phyloP scores from a whole-genome alignment of 768 basidiomycete genomes.

The Leucocoprinus birnbaumii region DNA sequence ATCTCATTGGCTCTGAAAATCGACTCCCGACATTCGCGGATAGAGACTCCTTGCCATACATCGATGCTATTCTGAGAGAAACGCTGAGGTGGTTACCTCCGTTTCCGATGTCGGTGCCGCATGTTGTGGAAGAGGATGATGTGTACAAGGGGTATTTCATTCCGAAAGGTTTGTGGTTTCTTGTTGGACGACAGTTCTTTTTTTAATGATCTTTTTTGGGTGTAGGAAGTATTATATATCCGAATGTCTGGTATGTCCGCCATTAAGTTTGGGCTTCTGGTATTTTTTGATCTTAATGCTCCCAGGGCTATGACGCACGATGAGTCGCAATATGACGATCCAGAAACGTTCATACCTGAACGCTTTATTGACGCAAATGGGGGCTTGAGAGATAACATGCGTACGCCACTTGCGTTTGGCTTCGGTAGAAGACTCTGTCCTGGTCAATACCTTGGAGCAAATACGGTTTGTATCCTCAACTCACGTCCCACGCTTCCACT shows the following conservation, averaged over 20 bases:
- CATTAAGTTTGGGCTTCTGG: background rate
- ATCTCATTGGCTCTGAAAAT: constrained; percentile 20
- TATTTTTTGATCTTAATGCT: no score
- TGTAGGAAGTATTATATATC: constrained; percentile 3
- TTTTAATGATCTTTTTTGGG: no score
- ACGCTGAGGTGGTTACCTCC: constrained; percentile 16
- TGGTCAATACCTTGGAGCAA: constrained; percentile 9
- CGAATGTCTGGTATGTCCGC: constrained; percentile 6
- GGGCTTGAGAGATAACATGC: constrained; percentile 14
- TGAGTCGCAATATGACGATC: constrained; percentile 25
- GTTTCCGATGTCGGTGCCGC: constrained; percentile 17
- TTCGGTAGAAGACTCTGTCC: constrained; percentile 19
- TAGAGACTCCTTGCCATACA: constrained; percentile 19
- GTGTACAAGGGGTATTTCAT: constrained; percentile 22
- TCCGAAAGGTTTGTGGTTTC: constrained; percentile 12
- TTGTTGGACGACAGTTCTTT: no score
- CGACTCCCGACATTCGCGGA: constrained; percentile 25
- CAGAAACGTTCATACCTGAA: constrained; percentile 29
- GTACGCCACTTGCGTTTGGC: constrained; percentile 6
- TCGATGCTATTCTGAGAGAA: constrained; percentile 16
- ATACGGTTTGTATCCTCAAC: background rate
- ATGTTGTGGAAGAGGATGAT: constrained; percentile 20
- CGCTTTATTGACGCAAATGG: constrained; percentile 22
- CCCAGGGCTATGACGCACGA: constrained; percentile 30
- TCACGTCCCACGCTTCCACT: background rate